Percentiles rank a stretch among this genome's conserved stretches.
phyloP scores from a whole-genome alignment of 495 filamentous ascomycete species.

The Margaritispora aquatica region DNA sequence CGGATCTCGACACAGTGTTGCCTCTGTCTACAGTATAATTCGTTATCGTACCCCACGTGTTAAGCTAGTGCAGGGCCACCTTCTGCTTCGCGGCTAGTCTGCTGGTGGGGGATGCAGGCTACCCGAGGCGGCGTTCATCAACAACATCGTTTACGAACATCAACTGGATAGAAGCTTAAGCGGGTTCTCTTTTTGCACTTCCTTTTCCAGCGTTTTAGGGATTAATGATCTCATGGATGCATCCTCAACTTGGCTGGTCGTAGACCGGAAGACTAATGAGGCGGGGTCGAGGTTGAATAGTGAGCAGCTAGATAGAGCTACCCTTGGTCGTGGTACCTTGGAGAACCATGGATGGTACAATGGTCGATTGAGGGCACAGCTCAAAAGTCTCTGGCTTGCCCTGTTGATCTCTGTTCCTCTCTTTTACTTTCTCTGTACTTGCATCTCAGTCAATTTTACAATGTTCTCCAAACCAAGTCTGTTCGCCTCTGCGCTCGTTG shows the following conservation, averaged over 20 bases:
- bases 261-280: no score
- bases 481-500: background rate
- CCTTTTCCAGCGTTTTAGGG: background rate
- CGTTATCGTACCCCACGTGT: background rate
- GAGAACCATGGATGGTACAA: background rate
- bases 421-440: background rate
- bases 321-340: background rate
- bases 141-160: no score
- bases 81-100: background rate
- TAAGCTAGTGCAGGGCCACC: background rate
- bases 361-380: background rate
- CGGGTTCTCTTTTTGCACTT: background rate
- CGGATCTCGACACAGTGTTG: background rate
- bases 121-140: no score
- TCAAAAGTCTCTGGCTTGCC: background rate
- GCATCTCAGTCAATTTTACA: background rate
- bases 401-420: background rate
- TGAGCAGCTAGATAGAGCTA: background rate
- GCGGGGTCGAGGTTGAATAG: no score
- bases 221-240: background rate
- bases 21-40: background rate
- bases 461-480: conserved; percentile 1
- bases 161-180: no score
- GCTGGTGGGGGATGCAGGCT: background rate
- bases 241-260: background rate